phyloP scores from a whole-genome alignment of 176 grass and related monocot genomes.

The Canna indica region DNA sequence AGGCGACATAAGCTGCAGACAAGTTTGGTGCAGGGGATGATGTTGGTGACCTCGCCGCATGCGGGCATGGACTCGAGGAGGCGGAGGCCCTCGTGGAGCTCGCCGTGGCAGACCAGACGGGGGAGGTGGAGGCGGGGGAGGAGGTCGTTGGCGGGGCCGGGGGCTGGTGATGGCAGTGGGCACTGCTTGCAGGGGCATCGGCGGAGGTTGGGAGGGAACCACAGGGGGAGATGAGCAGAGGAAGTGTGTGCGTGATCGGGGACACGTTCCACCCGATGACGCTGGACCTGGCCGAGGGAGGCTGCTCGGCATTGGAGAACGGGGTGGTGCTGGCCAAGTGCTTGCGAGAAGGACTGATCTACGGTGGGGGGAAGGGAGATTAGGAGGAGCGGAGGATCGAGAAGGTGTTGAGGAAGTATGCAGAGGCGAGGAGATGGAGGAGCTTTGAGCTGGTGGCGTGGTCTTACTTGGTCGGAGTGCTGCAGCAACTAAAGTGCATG shows the following conservation, averaged over 20 bases:
- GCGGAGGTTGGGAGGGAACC: slow-evolving; percentile 19
- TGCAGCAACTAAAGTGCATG: too few species aligned
- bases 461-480: slow-evolving; percentile 29
- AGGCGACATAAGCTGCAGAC: slow-evolving; percentile 55
- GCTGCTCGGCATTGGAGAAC: slow-evolving; percentile 58
- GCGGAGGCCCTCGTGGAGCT: slow-evolving; percentile 49
- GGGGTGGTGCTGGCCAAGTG: slow-evolving; percentile 34
- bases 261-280: slow-evolving; percentile 85
- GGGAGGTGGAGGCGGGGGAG: too few species aligned
- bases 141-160: slow-evolving; percentile 24
- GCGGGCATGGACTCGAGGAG: slow-evolving; percentile 26
- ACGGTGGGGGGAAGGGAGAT: not conserved
- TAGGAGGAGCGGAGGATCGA: slow-evolving; percentile 16
- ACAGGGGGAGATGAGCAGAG: slow-evolving; percentile 28
- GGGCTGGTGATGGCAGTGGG: not conserved
- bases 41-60: slow-evolving; percentile 21
- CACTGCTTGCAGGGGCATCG: not conserved
- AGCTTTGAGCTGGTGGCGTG: slow-evolving; percentile 27
- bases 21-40: slow-evolving; percentile 44
- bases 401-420: slow-evolving; percentile 31
- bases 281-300: slow-evolving; percentile 61
- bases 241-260: slow-evolving; percentile 51
- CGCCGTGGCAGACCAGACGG: slow-evolving; percentile 37
- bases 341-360: slow-evolving; percentile 24
- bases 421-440: slow-evolving; percentile 50